A percentile compares a stretch with the other conserved stretches of the same genome.
Evolutionary conservation across 345 rosid genomes (phyloP).

Genomic region (Garcia nutans): DNA sequence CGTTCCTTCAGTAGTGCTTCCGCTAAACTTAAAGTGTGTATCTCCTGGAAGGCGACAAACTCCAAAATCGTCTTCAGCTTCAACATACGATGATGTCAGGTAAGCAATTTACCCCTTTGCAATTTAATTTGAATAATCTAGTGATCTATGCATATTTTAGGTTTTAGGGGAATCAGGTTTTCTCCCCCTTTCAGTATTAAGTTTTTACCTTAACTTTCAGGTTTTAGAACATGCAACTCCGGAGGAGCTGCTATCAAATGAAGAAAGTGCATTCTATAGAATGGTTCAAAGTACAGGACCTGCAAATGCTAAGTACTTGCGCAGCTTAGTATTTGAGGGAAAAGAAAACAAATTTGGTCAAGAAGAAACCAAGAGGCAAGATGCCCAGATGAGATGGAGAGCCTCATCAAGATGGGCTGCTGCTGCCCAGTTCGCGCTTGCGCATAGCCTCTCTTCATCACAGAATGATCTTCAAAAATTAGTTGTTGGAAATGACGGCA

Average conservation of each 20-base stretch:
- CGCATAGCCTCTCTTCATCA: constrained; percentile 65
- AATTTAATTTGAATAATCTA: too few relatives aligned
- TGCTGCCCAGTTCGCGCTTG: constrained; percentile 70
- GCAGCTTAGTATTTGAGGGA: constrained; percentile 21
- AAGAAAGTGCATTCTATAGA: constrained; percentile 32
- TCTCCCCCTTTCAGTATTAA: too few relatives aligned
- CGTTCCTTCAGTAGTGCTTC: too few relatives aligned
- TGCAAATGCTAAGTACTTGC: constrained; percentile 33
- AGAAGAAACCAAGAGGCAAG: constrained; percentile 2
- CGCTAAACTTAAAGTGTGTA: too few relatives aligned
- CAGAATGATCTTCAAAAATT: constrained; percentile 62
- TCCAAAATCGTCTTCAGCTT: too few relatives aligned
- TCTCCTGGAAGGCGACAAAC: too few relatives aligned
- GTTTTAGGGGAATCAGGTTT: too few relatives aligned
- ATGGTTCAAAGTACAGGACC: constrained; percentile 39
- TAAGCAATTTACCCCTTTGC: too few relatives aligned
- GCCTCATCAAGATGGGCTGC: constrained; percentile 35
- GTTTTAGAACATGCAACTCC: constrained; percentile 34
- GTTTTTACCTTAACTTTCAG: constrained; percentile 11
- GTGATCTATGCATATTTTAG: too few relatives aligned
- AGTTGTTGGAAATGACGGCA: constrained; percentile 51
- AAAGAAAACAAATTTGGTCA: constrained; percentile 11
- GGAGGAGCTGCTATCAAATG: constrained; percentile 28
- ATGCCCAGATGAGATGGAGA: constrained; percentile 22
- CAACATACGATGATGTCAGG: too few relatives aligned